Evolutionary conservation across 352 stramenopile species (phyloP).

Genomic region (Pseudoperonospora humuli): DNA sequence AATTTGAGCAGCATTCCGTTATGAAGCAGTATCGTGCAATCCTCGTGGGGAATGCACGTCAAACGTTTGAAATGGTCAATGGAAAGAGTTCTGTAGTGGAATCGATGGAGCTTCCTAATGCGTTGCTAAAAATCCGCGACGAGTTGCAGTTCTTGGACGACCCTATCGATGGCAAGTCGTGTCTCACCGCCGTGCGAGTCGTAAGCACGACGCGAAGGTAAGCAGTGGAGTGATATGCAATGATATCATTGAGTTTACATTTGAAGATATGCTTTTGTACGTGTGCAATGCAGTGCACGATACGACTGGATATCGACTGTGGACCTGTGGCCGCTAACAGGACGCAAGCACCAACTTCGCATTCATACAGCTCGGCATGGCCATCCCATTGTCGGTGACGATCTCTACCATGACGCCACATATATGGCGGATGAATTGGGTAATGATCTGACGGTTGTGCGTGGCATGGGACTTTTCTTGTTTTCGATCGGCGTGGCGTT

Average conservation of each 20-base stretch:
- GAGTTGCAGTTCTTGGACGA: slow-evolving; percentile 21
- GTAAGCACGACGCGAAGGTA: slow-evolving; percentile 32
- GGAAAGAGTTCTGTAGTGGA: neutral
- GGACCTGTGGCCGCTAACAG: slow-evolving; percentile 60
- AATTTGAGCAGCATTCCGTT: slow-evolving; percentile 40
- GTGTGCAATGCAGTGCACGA: slow-evolving; percentile 17
- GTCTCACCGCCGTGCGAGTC: slow-evolving; percentile 26
- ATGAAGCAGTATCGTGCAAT: slow-evolving; percentile 52
- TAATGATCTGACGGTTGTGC: slow-evolving; percentile 23
- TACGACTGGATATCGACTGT: slow-evolving; percentile 59
- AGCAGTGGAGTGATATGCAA: neutral
- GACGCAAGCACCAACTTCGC: slow-evolving; percentile 64
- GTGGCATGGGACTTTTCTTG: slow-evolving; percentile 45
- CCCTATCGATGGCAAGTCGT: slow-evolving; percentile 21
- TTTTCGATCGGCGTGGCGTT: slow-evolving; percentile 38
- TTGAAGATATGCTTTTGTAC: neutral
- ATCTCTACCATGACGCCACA: slow-evolving; percentile 42
- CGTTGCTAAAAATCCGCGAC: slow-evolving; percentile 11
- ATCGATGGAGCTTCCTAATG: slow-evolving; percentile 6
- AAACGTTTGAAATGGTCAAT: neutral
- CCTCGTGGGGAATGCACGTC: slow-evolving; percentile 24
- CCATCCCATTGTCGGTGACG: slow-evolving; percentile 58
- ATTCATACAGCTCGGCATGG: slow-evolving; percentile 45
- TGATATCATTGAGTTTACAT: neutral
- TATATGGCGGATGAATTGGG: neutral